Evolutionary conservation across 2,329 filamentous ascomycete genomes (phyloP).

Genomic region (Pyrenophora tritici-repentis): DNA sequence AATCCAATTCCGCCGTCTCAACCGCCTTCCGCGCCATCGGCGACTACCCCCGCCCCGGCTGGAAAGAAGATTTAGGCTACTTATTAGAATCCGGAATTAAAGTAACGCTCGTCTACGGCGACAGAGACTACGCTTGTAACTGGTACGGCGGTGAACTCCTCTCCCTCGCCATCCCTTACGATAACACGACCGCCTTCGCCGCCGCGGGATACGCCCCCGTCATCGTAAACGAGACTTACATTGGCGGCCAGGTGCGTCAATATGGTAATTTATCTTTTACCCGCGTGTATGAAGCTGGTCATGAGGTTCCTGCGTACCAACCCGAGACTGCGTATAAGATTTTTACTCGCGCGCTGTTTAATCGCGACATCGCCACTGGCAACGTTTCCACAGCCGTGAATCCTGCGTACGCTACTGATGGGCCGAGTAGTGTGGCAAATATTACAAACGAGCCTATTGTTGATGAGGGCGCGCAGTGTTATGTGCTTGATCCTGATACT

Average conservation of each 20-base stretch:
- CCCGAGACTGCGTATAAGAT: slow-evolving; percentile 58
- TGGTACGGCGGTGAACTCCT: slow-evolving; percentile 77
- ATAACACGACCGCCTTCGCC: slow-evolving; percentile 62
- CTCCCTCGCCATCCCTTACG: slow-evolving; percentile 60
- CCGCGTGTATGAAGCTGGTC: slow-evolving; percentile 59
- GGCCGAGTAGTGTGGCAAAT: slow-evolving; percentile 48
- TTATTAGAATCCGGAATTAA: slow-evolving; percentile 57
- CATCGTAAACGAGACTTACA: slow-evolving; percentile 68
- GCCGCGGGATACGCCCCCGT: slow-evolving; percentile 74
- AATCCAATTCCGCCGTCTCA: slow-evolving; percentile 48
- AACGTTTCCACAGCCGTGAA: slow-evolving; percentile 50
- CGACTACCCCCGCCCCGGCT: slow-evolving; percentile 55
- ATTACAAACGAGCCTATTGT: slow-evolving; percentile 54
- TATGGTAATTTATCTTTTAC: slow-evolving; percentile 68
- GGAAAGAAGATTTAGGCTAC: slow-evolving; percentile 56
- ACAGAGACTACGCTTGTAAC: slow-evolving; percentile 56
- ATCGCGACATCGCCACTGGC: slow-evolving; percentile 61
- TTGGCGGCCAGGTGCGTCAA: slow-evolving; percentile 75
- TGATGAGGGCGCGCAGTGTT: slow-evolving; percentile 45
- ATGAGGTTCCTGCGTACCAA: slow-evolving; percentile 56
- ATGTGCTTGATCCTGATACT: slow-evolving; percentile 36
- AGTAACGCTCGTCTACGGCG: slow-evolving; percentile 39
- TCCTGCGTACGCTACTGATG: slow-evolving; percentile 43
- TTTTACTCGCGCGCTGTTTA: slow-evolving; percentile 58
- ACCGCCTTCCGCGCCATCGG: slow-evolving; percentile 55